phyloP scores from a whole-genome alignment of 805 yeast species.

The Lachancea mirantina region DNA sequence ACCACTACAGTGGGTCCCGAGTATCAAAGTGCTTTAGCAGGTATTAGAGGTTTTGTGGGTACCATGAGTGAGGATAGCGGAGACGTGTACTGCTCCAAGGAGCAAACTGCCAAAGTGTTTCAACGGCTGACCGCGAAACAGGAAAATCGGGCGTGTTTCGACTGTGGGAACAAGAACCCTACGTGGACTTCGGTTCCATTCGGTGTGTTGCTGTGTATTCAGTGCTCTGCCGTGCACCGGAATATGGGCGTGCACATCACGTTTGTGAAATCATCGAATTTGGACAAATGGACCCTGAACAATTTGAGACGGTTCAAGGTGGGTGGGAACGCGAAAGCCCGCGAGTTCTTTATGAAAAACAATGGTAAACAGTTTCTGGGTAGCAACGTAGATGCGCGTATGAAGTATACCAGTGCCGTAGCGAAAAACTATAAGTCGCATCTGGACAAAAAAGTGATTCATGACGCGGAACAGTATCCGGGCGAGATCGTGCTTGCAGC shows the following conservation, averaged over 20 bases:
- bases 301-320: constrained; percentile 88
- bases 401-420: constrained; percentile 71
- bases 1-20: too few relatives aligned
- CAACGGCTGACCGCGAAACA: constrained; percentile 51
- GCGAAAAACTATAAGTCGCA: constrained; percentile 81
- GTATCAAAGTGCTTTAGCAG: too few relatives aligned
- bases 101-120: constrained; percentile 62
- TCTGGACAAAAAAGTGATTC: constrained; percentile 56
- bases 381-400: constrained; percentile 52
- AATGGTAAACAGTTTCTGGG: constrained; percentile 70
- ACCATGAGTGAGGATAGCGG: constrained; percentile 26
- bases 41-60: too few relatives aligned
- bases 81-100: constrained; percentile 48
- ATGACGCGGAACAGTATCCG: constrained; percentile 69
- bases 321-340: constrained; percentile 87
- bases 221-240: constrained; percentile 93
- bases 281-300: constrained; percentile 90
- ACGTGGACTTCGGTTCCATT: constrained; percentile 98
- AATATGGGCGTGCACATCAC: constrained; percentile 94
- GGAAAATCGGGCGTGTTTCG: constrained; percentile 84
- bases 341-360: constrained; percentile 73
- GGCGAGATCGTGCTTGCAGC: constrained; percentile 50
- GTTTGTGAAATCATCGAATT: constrained; percentile 83
- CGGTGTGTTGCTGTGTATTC: constrained; percentile 86
- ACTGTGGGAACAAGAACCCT: constrained; percentile 89